phyloP scores from a whole-genome alignment of 139 green algal species.

The Chlorella sorokiniana region DNA sequence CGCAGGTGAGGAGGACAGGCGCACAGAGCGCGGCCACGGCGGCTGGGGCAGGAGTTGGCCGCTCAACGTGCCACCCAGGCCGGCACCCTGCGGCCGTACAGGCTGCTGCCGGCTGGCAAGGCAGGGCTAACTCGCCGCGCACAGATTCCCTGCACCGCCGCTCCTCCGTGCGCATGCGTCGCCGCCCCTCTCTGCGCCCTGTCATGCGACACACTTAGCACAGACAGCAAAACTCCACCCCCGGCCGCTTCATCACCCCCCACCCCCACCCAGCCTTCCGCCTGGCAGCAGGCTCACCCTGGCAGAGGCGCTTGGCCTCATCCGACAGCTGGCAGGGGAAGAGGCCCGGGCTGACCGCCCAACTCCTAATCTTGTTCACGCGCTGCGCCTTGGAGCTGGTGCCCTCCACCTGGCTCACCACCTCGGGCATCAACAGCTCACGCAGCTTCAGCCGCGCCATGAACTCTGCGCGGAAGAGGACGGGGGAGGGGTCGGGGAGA shows the following conservation, averaged over 20 bases:
- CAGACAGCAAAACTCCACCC: too few relatives aligned
- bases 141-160: too few relatives aligned
- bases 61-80: too few relatives aligned
- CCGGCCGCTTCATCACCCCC: not conserved
- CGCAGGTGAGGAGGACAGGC: not conserved
- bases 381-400: slow-evolving; percentile 10
- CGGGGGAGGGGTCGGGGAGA: not conserved
- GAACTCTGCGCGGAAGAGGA: slow-evolving; percentile 55
- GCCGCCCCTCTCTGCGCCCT: too few relatives aligned
- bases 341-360: slow-evolving; percentile 65
- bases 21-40: not conserved
- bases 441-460: slow-evolving; percentile 93
- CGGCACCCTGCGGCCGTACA: too few relatives aligned
- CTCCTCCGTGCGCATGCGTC: too few relatives aligned
- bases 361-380: slow-evolving; percentile 49
- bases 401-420: slow-evolving; percentile 53
- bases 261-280: not conserved
- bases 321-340: slow-evolving; percentile 88
- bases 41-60: too few relatives aligned
- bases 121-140: too few relatives aligned
- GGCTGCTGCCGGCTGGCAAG: too few relatives aligned
- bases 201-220: too few relatives aligned
- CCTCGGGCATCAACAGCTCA: slow-evolving; percentile 89
- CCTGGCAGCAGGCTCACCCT: not conserved
- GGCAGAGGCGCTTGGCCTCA: slow-evolving; percentile 28